Evolutionary conservation across 371 early-diverging fungal genomes (phyloP), one percentile per base, ranked within the genome.

Genomic region (Syncephalastrum racemosum): DNA sequence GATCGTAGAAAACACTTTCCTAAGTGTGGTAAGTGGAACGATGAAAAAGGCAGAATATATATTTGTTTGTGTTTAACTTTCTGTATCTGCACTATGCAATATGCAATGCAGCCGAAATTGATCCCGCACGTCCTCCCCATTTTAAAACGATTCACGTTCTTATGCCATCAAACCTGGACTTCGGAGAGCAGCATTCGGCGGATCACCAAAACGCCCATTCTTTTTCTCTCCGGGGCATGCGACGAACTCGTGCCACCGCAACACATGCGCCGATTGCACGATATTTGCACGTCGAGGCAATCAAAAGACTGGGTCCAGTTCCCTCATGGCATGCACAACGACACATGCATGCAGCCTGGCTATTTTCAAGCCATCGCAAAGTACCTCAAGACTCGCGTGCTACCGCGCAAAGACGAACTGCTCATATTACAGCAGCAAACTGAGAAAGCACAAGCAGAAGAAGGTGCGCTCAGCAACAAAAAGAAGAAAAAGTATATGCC

Each of bases 1-100:
- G 13, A 89, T 97, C 18, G 66, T 98, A 27, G 98, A 98, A 67
- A 98, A 98, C 80, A 98, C 97, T 1, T 98, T 98, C 68, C 59
- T 91, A 44, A 92, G 89, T 50, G 67, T 97, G 67, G 90, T 88
- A 84, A 78, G 69, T 55, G 23, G 19, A 15, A 44, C n/a, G 25
- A 44, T 20, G 22, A 39, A 47, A n/a, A 46, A 45, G 15, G 18
- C 23, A 45, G 18, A 14, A 54, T 23, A 53, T 24, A 39, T 42
- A 43, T 14, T 48, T 48, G 24, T 48, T 24, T 20, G 16, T 48
- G 49, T 48, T 15, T 36, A 13, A 12, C 18, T 18, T 54, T 53
- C 4, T 45, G 3, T 24, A 4, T 46, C 31, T 18, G 15, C 27
- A 40, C 49, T 4, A 24, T 23, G 13, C 59, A 27, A 31, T 31